Evolutionary conservation across 202 grass and related monocot species (phyloP), one percentile per base, ranked within the genome.

Genomic region (Setaria viridis): DNA sequence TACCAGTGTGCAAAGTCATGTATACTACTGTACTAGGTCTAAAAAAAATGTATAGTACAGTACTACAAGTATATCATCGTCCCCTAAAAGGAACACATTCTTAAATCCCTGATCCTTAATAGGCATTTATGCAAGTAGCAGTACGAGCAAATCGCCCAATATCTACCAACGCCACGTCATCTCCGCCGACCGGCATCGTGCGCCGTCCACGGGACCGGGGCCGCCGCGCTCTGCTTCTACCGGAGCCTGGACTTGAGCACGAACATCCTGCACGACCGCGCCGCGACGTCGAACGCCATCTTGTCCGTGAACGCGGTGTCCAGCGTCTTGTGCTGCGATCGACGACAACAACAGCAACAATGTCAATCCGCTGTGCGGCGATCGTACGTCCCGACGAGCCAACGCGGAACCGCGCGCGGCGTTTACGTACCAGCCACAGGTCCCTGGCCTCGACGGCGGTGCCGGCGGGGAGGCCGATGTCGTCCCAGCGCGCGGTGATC

Each of bases 191-290:
- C 25, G 59, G 25, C 1, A 8, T 11, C 25, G 25, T 63, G 11
- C 29, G 58, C 25, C 21, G 21, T 30, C 21, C 56, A 25, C 5
- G 5, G 17, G 9, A 16, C 55, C 21, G 25, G 19, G 16, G 0
- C n/a, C 60, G 29, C 25, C 4, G 60, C 60, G 29, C 25, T 25
- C 8, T 14, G 29, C 29, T 32, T 6, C 51, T 77, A 32, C 32
- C 30, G 54, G 62, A 41, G 84, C 70, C 42, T 64, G 46, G 97
- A 92, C 67, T 48, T 84, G 76, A 99, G 86, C 50, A 96, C 41
- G 45, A 96, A 83, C 91, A 99, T 94, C 83, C 80, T 85, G 82
- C 93, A 94, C 37, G 93, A 78, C 50, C 91, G 92, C 41, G 88
- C 76, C 20, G 80, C 80, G 21, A 99, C 62, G 34, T 93, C 78